These are phyloP conservation scores for Phytophthora pini DNA, from an alignment of 352 stramenopile species.

Conservation along the genomic window DNA sequence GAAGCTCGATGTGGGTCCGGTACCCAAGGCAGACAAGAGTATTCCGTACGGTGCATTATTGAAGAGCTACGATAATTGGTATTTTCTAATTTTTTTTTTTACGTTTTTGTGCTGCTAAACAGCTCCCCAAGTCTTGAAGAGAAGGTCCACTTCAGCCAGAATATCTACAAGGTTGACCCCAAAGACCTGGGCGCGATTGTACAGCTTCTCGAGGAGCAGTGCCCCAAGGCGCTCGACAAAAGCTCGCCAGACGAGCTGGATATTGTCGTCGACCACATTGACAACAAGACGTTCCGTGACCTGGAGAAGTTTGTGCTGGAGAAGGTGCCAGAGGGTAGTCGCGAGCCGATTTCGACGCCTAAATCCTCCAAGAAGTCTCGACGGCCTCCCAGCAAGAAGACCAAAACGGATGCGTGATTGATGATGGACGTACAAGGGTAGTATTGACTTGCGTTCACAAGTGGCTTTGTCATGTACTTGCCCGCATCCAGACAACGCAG, in stretches of 20 bases:
- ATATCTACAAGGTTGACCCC: slow-evolving; percentile 87
- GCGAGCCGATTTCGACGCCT: slow-evolving; percentile 64
- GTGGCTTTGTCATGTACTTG: slow-evolving; percentile 27
- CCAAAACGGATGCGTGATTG: slow-evolving; percentile 57
- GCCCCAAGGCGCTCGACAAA: slow-evolving; percentile 87
- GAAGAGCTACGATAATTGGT: background rate
- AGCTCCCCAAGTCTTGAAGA: slow-evolving; percentile 83
- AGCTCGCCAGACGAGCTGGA: slow-evolving; percentile 89
- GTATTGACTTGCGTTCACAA: slow-evolving; percentile 11
- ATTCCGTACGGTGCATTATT: slow-evolving; percentile 54
- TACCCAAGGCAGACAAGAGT: slow-evolving; percentile 66
- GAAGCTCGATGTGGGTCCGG: slow-evolving; percentile 80
- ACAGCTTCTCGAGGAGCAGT: slow-evolving; percentile 85
- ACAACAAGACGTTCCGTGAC: slow-evolving; percentile 89
- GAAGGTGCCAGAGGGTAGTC: slow-evolving; percentile 71
- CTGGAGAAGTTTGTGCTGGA: slow-evolving; percentile 83
- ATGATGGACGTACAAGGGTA: slow-evolving; percentile 13
- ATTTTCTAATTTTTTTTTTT: slow-evolving; percentile 15
- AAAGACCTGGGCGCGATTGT: slow-evolving; percentile 83
- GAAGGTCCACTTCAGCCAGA: slow-evolving; percentile 89
- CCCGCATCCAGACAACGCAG: slow-evolving; percentile 25
- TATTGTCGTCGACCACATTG: slow-evolving; percentile 89
- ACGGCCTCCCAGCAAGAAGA: slow-evolving; percentile 68
- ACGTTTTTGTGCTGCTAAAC: slow-evolving; percentile 5
- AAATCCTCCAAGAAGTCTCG: slow-evolving; percentile 66